Evolutionary conservation across 169 alveolate genomes (phyloP), one percentile per base, ranked within the genome.

Genomic region (Plasmodium malariae): DNA sequence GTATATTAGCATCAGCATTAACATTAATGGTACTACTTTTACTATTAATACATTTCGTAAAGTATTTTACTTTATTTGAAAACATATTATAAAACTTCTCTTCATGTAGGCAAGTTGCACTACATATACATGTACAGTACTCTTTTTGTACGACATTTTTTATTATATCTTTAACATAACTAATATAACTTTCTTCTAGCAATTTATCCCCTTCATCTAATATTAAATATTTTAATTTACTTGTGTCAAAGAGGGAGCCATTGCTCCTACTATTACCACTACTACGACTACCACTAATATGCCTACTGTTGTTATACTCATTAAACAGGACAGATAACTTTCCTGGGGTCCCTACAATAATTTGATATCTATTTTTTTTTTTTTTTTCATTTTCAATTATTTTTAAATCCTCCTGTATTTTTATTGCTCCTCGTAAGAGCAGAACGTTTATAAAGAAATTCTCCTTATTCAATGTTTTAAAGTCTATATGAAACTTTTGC

Each of bases 161-260:
- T 45, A 78, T 68, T 1, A 78, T 37, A 36, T 78, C 76, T 54
- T 78, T 51, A 6, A 78, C 72, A 62, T 78, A 62, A 30, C 21
- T 78, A 43, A 78, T 62, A 78, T 62, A 78, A 62, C 89, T 78
- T 37, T 78, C 70, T 24, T 78, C 89, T 57, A 78, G 48, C 26
- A 78, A 24, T 63, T 78, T 78, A 37, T 78, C 89, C 17, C 89
- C 89, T 68, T 78, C 89, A 62, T 78, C 89, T 57, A 78, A 28
- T 45, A 78, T 32, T 7, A 78, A 63, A 78, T 78, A 78, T 28
- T 48, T 68, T 24, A 78, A 78, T 51, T 78, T 40, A 21, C 4
- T 62, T 12, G 89, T 78, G 21, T 78, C 55, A 78, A 78, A 78
- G n/a, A n/a, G n/a, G n/a, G n/a, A n/a, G n/a, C n/a, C n/a, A n/a